These are phyloP conservation scores for Neonectria sp. DNA, from an alignment of 2,329 filamentous ascomycete genomes.

Conservation along the genomic window DNA sequence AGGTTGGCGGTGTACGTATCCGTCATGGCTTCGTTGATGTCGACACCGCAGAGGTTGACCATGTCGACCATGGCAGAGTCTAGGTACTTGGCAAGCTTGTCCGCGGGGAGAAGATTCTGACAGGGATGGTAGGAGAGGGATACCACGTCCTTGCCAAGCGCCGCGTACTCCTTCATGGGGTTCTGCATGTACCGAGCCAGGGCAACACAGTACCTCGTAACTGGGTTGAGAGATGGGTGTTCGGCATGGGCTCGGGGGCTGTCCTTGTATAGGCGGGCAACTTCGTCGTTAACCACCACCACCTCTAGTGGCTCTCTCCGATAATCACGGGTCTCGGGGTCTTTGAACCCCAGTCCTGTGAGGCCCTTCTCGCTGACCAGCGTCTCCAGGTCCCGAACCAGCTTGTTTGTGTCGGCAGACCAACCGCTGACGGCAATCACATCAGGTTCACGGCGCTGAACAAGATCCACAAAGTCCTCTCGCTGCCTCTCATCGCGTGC, in stretches of 20 bases:
- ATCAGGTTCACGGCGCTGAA: constrained; percentile 87
- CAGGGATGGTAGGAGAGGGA: constrained; percentile 92
- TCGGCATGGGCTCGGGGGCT: constrained; percentile 85
- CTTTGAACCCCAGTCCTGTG: constrained; percentile 85
- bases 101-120: constrained; percentile 88
- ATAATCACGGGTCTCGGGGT: constrained; percentile 82
- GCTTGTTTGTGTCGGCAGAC: constrained; percentile 86
- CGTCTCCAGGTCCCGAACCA: constrained; percentile 85
- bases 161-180: constrained; percentile 96
- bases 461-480: constrained; percentile 82
- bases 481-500: constrained; percentile 77
- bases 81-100: constrained; percentile 87
- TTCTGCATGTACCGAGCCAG: constrained; percentile 94
- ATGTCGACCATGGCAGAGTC: constrained; percentile 99
- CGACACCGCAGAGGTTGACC: constrained; percentile 96
- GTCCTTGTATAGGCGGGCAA: constrained; percentile 95
- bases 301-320: constrained; percentile 87
- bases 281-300: constrained; percentile 94
- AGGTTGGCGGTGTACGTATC: constrained; percentile 89
- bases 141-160: constrained; percentile 87
- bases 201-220: constrained; percentile 91
- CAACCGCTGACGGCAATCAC: constrained; percentile 92
- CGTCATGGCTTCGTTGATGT: constrained; percentile 91
- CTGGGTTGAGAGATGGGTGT: constrained; percentile 83
- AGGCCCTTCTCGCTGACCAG: constrained; percentile 85